These are phyloP conservation scores for Aspergillus incahuasiensis DNA, from an alignment of 495 filamentous ascomycete genomes.

Conservation along the genomic window DNA sequence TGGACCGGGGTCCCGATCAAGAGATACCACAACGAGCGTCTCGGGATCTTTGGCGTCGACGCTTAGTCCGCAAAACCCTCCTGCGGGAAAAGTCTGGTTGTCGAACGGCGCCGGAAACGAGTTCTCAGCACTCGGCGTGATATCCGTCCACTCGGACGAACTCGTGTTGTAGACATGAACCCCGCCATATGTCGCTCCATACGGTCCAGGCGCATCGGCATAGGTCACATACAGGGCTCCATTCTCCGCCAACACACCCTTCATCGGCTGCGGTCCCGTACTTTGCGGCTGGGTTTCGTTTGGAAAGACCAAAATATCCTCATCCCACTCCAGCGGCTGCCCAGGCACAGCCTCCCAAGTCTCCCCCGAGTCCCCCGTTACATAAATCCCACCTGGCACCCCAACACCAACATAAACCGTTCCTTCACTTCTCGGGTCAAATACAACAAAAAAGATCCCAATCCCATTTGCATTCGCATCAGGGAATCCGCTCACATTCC, in stretches of 20 bases:
- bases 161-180: slow-evolving; percentile 15
- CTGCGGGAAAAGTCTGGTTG: slow-evolving; percentile 12
- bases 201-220: slow-evolving; percentile 17
- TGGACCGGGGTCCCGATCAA: slow-evolving; percentile 16
- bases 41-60: slow-evolving; percentile 15
- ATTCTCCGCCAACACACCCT: slow-evolving; percentile 14
- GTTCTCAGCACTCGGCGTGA: slow-evolving; percentile 13
- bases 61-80: slow-evolving; percentile 17
- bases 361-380: slow-evolving; percentile 11
- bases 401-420: slow-evolving; percentile 16
- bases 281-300: slow-evolving; percentile 14
- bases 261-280: slow-evolving; percentile 18
- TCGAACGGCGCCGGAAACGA: slow-evolving; percentile 14
- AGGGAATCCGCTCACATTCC: slow-evolving; percentile 55
- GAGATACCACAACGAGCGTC: slow-evolving; percentile 11
- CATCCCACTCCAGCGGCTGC: slow-evolving; percentile 16
- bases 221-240: slow-evolving; percentile 17
- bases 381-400: slow-evolving; percentile 13
- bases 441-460: slow-evolving; percentile 21
- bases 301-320: slow-evolving; percentile 10
- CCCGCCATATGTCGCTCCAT: slow-evolving; percentile 10
- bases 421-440: slow-evolving; percentile 13
- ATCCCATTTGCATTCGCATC: slow-evolving; percentile 25
- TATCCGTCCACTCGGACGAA: slow-evolving; percentile 14
- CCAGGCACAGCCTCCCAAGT: slow-evolving; percentile 16